Conservation (phyloP, 1,284 basidiomycete species). For the Puccinia coronata region DNA sequence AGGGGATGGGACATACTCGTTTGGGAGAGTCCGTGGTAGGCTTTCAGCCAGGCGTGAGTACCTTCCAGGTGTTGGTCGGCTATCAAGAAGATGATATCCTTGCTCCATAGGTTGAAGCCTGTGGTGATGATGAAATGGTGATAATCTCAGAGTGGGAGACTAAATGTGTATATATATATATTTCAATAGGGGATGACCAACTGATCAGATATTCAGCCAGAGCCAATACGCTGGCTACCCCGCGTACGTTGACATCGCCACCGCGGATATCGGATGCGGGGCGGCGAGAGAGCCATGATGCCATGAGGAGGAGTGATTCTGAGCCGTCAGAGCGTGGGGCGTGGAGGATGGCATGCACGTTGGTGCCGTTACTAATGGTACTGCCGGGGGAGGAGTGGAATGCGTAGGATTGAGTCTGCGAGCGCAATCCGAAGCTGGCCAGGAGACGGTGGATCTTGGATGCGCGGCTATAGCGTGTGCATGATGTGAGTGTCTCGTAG, state of each 20-base stretch:
- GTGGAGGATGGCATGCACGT: conserved; percentile 77
- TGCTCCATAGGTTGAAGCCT: conserved; percentile 90
- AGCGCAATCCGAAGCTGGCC: conserved; percentile 68
- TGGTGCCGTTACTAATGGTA: conserved; percentile 66
- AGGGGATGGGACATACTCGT: conserved; percentile 64
- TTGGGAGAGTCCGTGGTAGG: conserved; percentile 74
- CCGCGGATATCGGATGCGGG: conserved; percentile 54
- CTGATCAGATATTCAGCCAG: conserved; percentile 80
- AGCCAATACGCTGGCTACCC: conserved; percentile 77
- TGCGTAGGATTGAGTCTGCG: conserved; percentile 70
- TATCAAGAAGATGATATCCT: conserved; percentile 86
- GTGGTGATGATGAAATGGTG: conserved; percentile 9
- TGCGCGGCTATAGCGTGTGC: conserved; percentile 65
- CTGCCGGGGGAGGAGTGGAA: conserved; percentile 59
- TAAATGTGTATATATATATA: background rate
- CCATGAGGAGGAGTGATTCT: conserved; percentile 85
- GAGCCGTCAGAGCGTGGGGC: conserved; percentile 84
- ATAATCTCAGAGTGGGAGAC: background rate
- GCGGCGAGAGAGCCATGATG: conserved; percentile 75
- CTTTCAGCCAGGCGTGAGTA: conserved; percentile 83
- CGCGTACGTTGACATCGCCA: conserved; percentile 75
- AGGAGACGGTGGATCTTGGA: conserved; percentile 67
- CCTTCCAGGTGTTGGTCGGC: conserved; percentile 87
- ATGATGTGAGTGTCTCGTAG: conserved; percentile 18
- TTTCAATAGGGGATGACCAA: conserved; percentile 61